A percentile compares a stretch with the other conserved stretches of the same genome.
Conservation (phyloP, 805 yeast genomes). For the Zygosaccharomyces bisporus region DNA sequence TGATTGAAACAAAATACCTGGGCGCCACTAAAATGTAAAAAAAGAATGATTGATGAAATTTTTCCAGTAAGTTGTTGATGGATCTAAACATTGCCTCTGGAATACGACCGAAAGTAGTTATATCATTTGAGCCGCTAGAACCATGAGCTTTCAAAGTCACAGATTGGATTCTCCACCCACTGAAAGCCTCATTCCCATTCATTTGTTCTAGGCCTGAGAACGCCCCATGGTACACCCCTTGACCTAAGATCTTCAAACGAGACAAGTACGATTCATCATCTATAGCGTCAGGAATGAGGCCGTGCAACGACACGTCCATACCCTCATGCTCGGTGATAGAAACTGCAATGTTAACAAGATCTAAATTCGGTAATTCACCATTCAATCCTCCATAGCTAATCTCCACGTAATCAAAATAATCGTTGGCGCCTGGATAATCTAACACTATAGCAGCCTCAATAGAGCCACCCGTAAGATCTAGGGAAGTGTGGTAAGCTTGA, state of each 20-base stretch:
- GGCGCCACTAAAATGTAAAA: conserved; percentile 83
- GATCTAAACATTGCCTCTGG: conserved; percentile 85
- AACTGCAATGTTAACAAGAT: conserved; percentile 79
- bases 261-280: conserved; percentile 47
- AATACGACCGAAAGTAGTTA: conserved; percentile 88
- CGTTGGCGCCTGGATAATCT: conserved; percentile 66
- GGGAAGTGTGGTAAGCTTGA: conserved; percentile 80
- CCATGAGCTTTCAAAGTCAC: conserved; percentile 73
- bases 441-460: conserved; percentile 86
- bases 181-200: conserved; percentile 83
- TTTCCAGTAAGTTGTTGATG: conserved; percentile 86
- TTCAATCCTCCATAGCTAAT: conserved; percentile 81
- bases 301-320: conserved; percentile 63
- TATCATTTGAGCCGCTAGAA: conserved; percentile 57
- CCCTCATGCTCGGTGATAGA: conserved; percentile 72
- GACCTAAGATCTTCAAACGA: conserved; percentile 54
- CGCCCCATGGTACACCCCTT: conserved; percentile 67
- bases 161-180: conserved; percentile 95
- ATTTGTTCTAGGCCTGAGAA: conserved; percentile 61
- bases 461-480: conserved; percentile 88
- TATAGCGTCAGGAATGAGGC: conserved; percentile 46
- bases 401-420: conserved; percentile 70
- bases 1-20: conserved; percentile 80
- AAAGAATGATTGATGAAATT: conserved; percentile 95
- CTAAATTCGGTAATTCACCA: conserved; percentile 94